Percentiles rank a stretch among this genome's conserved stretches.
Evolutionary conservation across 2,329 filamentous ascomycete species (phyloP).

Genomic region (Phialophora macrospora): DNA sequence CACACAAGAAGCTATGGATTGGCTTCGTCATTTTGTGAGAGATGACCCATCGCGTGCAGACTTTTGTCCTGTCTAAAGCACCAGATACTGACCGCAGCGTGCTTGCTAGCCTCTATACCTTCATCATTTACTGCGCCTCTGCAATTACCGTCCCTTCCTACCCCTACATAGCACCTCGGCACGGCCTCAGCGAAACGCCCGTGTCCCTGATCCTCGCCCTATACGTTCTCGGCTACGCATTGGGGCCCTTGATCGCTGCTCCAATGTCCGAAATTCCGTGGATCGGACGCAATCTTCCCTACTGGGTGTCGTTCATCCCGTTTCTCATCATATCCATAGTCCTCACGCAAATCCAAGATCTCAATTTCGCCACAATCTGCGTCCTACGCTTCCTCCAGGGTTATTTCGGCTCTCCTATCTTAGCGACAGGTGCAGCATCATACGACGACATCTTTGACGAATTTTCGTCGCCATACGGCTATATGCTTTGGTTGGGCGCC

Average conservation of each 20-base stretch:
- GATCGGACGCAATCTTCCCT: conserved; percentile 17
- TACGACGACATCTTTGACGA: conserved; percentile 15
- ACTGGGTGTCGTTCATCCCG: conserved; percentile 15
- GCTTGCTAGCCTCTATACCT: conserved; percentile 42
- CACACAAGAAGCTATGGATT: conserved; percentile 38
- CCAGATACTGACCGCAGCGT: not conserved
- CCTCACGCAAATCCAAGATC: conserved; percentile 4
- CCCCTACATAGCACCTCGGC: conserved; percentile 34
- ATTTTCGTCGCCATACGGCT: conserved; percentile 8
- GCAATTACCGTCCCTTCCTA: conserved; percentile 42
- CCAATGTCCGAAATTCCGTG: conserved; percentile 61
- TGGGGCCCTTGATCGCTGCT: conserved; percentile 61
- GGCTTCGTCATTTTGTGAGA: conserved; percentile 35
- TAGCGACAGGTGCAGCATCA: conserved; percentile 8
- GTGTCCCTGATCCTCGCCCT: conserved; percentile 41
- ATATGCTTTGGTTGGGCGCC: conserved; percentile 13
- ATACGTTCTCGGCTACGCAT: conserved; percentile 53
- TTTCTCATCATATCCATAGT: conserved; percentile 13
- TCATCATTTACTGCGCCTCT: conserved; percentile 45
- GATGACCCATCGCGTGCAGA: not conserved
- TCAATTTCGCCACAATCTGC: conserved; percentile 13
- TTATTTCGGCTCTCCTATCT: conserved; percentile 14
- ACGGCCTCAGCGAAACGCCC: conserved; percentile 39
- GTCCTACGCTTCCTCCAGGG: conserved; percentile 15
- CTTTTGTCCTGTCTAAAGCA: not conserved